Evolutionary conservation across 2,329 filamentous ascomycete genomes (phyloP).

Genomic region (Fusarium dlaminii): DNA sequence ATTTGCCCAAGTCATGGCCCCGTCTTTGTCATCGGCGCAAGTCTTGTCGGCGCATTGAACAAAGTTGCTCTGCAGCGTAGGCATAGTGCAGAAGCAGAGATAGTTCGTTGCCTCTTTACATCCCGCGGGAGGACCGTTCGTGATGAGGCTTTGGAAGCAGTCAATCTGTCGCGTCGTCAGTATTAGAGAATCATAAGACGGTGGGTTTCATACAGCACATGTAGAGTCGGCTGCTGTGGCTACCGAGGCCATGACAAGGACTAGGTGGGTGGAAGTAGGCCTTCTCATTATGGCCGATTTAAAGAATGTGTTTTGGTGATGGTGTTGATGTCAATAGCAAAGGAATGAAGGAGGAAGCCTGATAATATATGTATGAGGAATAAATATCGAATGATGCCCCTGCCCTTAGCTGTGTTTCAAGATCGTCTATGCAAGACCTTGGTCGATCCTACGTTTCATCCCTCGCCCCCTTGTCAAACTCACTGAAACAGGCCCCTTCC

Average conservation of each 20-base stretch:
- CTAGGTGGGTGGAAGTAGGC: conserved; percentile 5
- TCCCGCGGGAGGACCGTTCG: conserved; percentile 40
- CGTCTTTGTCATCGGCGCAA: conserved; percentile 5
- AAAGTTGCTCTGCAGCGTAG: conserved; percentile 38
- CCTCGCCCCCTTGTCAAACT: neutral
- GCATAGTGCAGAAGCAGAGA: conserved; percentile 44
- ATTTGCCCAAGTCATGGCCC: conserved; percentile 36
- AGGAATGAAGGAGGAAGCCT: neutral
- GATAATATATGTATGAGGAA: neutral
- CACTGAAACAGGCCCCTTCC: neutral
- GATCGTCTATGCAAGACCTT: conserved; percentile 25
- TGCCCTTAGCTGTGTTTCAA: conserved; percentile 19
- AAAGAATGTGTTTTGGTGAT: neutral
- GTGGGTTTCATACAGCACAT: conserved; percentile 21
- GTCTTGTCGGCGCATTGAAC: conserved; percentile 33
- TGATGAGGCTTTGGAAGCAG: conserved; percentile 44
- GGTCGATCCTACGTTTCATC: conserved; percentile 27
- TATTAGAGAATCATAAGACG: neutral
- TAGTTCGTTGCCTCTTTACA: conserved; percentile 47
- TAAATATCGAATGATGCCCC: neutral
- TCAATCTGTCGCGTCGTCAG: conserved; percentile 29
- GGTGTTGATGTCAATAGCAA: fast-evolving
- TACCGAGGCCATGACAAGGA: conserved; percentile 17
- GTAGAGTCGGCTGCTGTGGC: conserved; percentile 7
- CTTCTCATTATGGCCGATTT: conserved; percentile 19